phyloP scores from a whole-genome alignment of 176 grass and related monocot species.

The Coix lacrymajobi region DNA sequence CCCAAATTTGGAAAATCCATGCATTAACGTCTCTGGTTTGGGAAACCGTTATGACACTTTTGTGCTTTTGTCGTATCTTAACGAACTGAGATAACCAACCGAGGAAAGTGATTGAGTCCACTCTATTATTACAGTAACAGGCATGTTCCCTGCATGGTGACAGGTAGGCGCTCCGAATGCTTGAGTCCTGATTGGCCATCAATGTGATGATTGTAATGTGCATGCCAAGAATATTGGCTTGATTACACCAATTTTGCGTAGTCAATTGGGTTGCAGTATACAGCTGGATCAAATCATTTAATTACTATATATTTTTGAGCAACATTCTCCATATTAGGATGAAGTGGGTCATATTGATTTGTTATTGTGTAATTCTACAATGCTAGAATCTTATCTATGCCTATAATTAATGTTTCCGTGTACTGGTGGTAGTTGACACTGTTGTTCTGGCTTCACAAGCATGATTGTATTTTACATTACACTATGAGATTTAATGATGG shows the following conservation, averaged over 20 bases:
- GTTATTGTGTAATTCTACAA: not conserved
- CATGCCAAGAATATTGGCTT: not conserved
- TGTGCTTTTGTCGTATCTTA: not conserved
- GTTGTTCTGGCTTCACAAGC: not conserved
- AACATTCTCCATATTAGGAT: not conserved
- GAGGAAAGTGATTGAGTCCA: not conserved
- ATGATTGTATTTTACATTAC: not conserved
- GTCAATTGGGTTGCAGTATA: not conserved
- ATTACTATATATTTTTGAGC: not conserved
- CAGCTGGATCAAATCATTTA: slow-evolving; percentile 25
- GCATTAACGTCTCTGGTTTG: not conserved
- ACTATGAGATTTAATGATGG: not conserved
- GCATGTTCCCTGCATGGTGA: not conserved
- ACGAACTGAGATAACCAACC: not conserved
- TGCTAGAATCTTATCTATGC: not conserved
- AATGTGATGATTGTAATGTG: not conserved
- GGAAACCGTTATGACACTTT: not conserved
- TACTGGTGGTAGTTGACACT: not conserved
- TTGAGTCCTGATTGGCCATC: not conserved
- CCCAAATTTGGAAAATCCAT: not conserved
- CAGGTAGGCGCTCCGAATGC: not conserved
- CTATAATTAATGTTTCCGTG: not conserved
- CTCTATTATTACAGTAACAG: not conserved
- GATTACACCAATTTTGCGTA: not conserved
- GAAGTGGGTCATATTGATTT: not conserved